Conservation (phyloP, 805 yeast genomes). For the Hanseniaspora taiwanica region DNA sequence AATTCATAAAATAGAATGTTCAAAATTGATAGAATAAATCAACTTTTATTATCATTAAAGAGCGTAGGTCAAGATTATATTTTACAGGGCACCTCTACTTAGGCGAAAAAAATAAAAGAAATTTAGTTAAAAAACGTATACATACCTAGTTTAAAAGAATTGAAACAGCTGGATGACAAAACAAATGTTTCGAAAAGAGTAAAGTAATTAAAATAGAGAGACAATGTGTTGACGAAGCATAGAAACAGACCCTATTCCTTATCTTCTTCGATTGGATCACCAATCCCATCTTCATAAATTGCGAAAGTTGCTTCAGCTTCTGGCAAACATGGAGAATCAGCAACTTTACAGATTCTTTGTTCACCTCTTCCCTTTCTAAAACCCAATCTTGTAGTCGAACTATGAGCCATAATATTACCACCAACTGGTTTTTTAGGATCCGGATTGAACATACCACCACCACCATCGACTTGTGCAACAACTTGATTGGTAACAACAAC, state of each 20-base stretch:
- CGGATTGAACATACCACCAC: slow-evolving; percentile 58
- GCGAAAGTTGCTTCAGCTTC: slow-evolving; percentile 93
- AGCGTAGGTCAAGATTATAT: no score
- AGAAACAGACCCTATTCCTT: slow-evolving; percentile 10
- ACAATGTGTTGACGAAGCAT: neutral
- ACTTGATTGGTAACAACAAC: slow-evolving; percentile 94
- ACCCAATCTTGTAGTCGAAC: slow-evolving; percentile 85
- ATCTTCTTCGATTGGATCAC: slow-evolving; percentile 79
- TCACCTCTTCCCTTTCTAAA: slow-evolving; percentile 86
- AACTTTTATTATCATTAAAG: no score
- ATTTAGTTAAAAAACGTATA: no score
- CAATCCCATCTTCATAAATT: slow-evolving; percentile 91
- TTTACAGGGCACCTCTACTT: no score
- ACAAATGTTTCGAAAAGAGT: no score
- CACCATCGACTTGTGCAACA: slow-evolving; percentile 91
- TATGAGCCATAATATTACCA: slow-evolving; percentile 94
- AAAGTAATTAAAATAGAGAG: neutral
- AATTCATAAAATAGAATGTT: no score
- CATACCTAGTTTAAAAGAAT: no score
- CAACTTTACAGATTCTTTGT: slow-evolving; percentile 85
- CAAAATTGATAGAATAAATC: no score
- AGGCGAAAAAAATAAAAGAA: no score
- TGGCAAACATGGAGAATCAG: slow-evolving; percentile 93
- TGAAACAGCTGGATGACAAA: no score
- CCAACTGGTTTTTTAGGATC: slow-evolving; percentile 98